Conservation (phyloP, 1,284 basidiomycete species). For the Papiliotrema nemorosa region DNA sequence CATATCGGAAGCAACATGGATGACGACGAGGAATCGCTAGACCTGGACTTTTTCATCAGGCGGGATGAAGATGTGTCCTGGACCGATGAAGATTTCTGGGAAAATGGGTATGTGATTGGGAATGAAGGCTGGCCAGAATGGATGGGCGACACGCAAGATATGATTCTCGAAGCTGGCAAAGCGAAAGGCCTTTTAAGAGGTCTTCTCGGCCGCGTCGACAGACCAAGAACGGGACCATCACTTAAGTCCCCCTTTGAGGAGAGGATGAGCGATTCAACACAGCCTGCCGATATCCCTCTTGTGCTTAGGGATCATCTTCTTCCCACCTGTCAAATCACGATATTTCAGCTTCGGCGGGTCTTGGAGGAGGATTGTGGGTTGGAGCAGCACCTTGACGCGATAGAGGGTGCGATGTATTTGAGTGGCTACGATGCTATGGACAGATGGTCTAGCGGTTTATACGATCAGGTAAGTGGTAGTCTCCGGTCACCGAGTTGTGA, state of each 20-base stretch:
- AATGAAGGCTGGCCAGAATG: constrained; percentile 47
- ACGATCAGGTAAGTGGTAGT: constrained; percentile 59
- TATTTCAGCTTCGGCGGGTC: constrained; percentile 58
- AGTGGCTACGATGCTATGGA: constrained; percentile 63
- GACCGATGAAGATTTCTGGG: constrained; percentile 75
- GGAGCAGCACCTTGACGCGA: constrained; percentile 63
- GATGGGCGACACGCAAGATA: constrained; percentile 51
- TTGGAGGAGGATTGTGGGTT: constrained; percentile 68
- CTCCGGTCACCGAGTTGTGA: background rate
- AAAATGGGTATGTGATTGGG: constrained; percentile 63
- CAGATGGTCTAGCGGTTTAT: constrained; percentile 66
- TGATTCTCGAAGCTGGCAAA: constrained; percentile 69
- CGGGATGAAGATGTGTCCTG: constrained; percentile 60
- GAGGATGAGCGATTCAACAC: background rate
- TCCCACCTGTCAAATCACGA: constrained; percentile 58
- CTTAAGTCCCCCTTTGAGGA: background rate
- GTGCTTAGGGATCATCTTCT: constrained; percentile 55
- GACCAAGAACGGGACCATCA: constrained; percentile 28
- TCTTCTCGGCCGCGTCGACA: constrained; percentile 33
- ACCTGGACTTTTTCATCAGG: constrained; percentile 73
- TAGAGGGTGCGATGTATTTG: constrained; percentile 73
- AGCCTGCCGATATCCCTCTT: constrained; percentile 1
- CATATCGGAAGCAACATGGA: constrained; percentile 10
- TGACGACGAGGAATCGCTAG: constrained; percentile 55
- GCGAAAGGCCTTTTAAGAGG: constrained; percentile 66